Percentiles rank a stretch among this genome's conserved stretches.
Conservation (phyloP, 2,329 filamentous ascomycete genomes). For the Plenodomus biglobosus region DNA sequence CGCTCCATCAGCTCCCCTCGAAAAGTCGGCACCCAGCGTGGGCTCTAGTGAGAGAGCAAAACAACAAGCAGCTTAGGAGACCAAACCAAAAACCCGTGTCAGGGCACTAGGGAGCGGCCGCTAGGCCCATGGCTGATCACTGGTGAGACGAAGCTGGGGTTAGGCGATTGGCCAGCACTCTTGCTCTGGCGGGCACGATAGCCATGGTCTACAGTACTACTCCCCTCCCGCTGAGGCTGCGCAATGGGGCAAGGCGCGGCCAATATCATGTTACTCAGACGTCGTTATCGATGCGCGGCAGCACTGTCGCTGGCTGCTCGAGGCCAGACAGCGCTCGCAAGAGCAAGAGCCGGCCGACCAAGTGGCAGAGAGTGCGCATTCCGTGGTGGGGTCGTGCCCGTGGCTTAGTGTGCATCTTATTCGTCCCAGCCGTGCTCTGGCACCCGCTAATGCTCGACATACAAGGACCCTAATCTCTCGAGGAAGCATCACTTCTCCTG, state of each 20-base stretch:
- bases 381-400: neutral
- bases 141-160: neutral
- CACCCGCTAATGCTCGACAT: slow-evolving; percentile 13
- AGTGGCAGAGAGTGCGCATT: neutral
- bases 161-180: neutral
- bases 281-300: no score
- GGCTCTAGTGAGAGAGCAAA: no score
- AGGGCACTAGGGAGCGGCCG: neutral
- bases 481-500: slow-evolving; percentile 10
- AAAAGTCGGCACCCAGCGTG: no score
- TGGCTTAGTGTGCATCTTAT: neutral
- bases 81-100: neutral
- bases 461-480: slow-evolving; percentile 3
- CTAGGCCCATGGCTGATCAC: neutral
- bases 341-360: neutral
- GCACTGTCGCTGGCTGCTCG: no score
- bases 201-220: neutral
- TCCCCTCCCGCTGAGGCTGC: no score
- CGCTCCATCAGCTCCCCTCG: no score
- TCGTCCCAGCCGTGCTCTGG: neutral
- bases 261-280: neutral
- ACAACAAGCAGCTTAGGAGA: no score
- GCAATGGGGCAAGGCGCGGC: no score
- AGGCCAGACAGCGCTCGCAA: neutral
- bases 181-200: neutral